Base-by-base conservation (phyloP, 352 stramenopile genomes). In the Pythium guiyangense region DNA sequence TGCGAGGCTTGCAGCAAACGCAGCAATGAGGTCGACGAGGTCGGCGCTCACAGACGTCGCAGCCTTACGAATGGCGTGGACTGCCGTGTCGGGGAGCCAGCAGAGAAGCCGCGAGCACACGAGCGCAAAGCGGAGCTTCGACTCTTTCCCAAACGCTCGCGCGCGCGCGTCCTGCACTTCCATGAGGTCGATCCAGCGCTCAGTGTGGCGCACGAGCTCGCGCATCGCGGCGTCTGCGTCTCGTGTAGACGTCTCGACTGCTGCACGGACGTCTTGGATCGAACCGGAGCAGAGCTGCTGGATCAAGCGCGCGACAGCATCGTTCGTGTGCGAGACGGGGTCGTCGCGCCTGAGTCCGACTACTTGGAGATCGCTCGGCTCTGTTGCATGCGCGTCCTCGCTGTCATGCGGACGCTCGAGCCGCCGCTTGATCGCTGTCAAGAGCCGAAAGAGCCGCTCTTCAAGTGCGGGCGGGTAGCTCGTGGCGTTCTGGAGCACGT, bases 1-100 rank as follows among this genome's bases (percentile, higher is more conserved):
- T 9, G 25, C 20, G 10, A 35, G 31, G 39, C 31, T 34, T 15
- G 37, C 49, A n/a, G 40, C 52, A 14, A 64, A 64, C 8, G 15
- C 39, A 12, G 59, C 20, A n/a, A 64, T 51, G 37, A 25, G 26
- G 1, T 58, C 29, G 22, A 45, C n/a, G 15, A 60, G 10, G 20
- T 46, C 39, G 6, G 39, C 22, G 14, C 39, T 27, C 25, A 66
- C 22, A 2, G 49, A 40, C 15, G 52, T 54, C 12, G 52, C 22
- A 2, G 49, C 52, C n/a, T 54, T 39, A 2, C 52, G 48, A 27
- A 85, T 49, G n/a, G 69, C 65, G 18, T 57, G 51, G 47, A 80
- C 62, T 48, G 62, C 71, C 12, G 80, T 62, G 25, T 69, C 51
- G 15, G 74, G 74, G 48, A 79, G 72, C 74, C 74, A 85, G 50